Conservation (phyloP, 1,284 basidiomycete species). For the Phellinidium pouzarii region DNA sequence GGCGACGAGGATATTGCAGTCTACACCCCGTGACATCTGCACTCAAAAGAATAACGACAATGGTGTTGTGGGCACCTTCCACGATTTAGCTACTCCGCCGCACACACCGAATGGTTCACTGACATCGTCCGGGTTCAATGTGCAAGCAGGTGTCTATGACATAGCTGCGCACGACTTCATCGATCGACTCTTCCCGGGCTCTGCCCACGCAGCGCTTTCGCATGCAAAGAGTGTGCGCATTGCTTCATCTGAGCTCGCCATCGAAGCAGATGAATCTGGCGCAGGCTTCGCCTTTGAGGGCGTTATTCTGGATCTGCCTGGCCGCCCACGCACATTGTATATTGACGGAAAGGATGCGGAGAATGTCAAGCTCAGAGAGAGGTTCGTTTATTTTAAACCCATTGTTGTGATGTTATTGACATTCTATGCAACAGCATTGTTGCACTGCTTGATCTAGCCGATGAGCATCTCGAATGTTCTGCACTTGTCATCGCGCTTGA, state of each 20-base stretch:
- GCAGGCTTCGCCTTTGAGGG: conserved; percentile 54
- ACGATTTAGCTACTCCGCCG: conserved; percentile 50
- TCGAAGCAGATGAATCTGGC: conserved; percentile 6
- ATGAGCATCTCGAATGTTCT: conserved; percentile 67
- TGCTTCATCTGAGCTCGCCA: conserved; percentile 56
- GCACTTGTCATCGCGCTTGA: conserved; percentile 73
- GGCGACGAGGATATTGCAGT: conserved; percentile 1
- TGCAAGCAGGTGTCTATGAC: conserved; percentile 24
- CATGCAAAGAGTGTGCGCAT: conserved; percentile 68
- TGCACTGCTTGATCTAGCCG: conserved; percentile 74
- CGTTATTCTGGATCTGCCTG: conserved; percentile 67
- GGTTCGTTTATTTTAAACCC: conserved; percentile 35
- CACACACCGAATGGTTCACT: conserved; percentile 45
- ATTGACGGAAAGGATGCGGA: conserved; percentile 76
- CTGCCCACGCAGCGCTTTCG: conserved; percentile 52
- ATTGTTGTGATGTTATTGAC: neutral
- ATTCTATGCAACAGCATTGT: conserved; percentile 49
- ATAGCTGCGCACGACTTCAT: conserved; percentile 61
- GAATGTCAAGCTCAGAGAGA: conserved; percentile 70
- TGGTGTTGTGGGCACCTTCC: conserved; percentile 19
- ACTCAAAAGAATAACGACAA: neutral
- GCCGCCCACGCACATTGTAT: conserved; percentile 64
- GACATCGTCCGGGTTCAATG: conserved; percentile 23
- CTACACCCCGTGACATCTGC: conserved; percentile 12
- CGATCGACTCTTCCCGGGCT: conserved; percentile 64